These are phyloP conservation scores for Erodium moschatum DNA, from an alignment of 441 rosid genomes.

Conservation along the genomic window DNA sequence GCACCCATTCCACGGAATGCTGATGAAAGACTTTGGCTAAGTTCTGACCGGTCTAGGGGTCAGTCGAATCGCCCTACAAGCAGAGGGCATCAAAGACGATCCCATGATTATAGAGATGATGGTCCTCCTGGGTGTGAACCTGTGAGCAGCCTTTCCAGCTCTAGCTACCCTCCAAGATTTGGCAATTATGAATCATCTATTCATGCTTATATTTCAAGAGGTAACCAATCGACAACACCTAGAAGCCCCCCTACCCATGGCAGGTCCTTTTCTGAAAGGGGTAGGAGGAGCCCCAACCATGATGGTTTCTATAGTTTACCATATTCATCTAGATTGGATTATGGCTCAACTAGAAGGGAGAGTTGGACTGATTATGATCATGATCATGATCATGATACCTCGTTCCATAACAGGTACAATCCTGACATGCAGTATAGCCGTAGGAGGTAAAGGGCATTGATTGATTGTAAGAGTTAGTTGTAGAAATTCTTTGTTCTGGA, in stretches of 20 bases:
- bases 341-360: constrained; percentile 24
- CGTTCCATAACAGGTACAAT: constrained; percentile 6
- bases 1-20: constrained; percentile 78
- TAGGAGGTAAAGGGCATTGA: background rate
- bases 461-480: background rate
- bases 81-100: constrained; percentile 38
- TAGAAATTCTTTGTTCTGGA: background rate
- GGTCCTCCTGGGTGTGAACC: constrained; percentile 48
- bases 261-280: constrained; percentile 38
- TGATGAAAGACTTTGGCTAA: constrained; percentile 57
- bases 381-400: constrained; percentile 16
- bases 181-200: constrained; percentile 30
- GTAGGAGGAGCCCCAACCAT: constrained; percentile 31
- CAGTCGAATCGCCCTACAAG: constrained; percentile 26
- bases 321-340: constrained; percentile 11
- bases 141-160: constrained; percentile 25
- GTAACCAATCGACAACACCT: constrained; percentile 17
- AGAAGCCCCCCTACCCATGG: constrained; percentile 24
- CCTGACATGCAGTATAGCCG: background rate
- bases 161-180: constrained; percentile 54
- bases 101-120: constrained; percentile 31
- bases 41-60: constrained; percentile 30
- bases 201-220: constrained; percentile 20
- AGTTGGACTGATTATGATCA: constrained; percentile 23
- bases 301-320: constrained; percentile 29